Base-by-base conservation (phyloP, 1,139 yeast species). In the Meyerozyma smithsonii region DNA sequence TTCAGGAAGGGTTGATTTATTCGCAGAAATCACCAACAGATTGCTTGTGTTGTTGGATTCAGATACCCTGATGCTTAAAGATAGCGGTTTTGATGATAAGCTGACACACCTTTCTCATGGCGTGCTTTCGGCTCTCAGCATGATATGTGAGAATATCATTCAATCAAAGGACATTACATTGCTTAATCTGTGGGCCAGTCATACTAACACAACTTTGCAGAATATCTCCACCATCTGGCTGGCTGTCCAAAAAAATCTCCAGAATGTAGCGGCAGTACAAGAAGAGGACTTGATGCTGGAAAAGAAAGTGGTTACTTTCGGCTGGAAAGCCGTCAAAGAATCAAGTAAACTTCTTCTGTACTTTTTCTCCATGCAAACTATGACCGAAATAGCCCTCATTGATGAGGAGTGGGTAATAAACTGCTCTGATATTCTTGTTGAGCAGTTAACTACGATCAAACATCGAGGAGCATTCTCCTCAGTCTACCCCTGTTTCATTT, bases 391-490 rank as follows among this genome's bases (percentile, higher is more conserved):
- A 18, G 24, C 33, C 4, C 20, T 37, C 19, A 15, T 45, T 4
- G 20, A 36, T 4, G 26, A 32, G 1, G 37, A 39, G 7, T 30
- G 8, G 35, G 61, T 55, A 35, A 36, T 54, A 8, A 36, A 42
- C 4, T 51, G 59, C 24, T 49, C 62, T 28, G 69, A 74, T 1
- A 52, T 84, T 10, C 61, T 86, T 5, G 69, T 82, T 42, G 74
- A 69, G 10, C 95, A 90, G 55, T 62, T 90, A 35, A 74, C 87
- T 3, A 70, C 78, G 0, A 84, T 89, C 6, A 79, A 89, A 39
- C 97, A 92, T 52, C 74, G 95, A 45, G 97, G 97, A 28, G 96
- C 97, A 0, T 85, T 90, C 46, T 82, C 95, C 3, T 81, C 97
- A 0, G 83, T 89, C 0, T 81, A 85, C 47, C 95, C 96, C 1